Conservation (phyloP, 139 green algal species). For the Tetraselmis striata region DNA sequence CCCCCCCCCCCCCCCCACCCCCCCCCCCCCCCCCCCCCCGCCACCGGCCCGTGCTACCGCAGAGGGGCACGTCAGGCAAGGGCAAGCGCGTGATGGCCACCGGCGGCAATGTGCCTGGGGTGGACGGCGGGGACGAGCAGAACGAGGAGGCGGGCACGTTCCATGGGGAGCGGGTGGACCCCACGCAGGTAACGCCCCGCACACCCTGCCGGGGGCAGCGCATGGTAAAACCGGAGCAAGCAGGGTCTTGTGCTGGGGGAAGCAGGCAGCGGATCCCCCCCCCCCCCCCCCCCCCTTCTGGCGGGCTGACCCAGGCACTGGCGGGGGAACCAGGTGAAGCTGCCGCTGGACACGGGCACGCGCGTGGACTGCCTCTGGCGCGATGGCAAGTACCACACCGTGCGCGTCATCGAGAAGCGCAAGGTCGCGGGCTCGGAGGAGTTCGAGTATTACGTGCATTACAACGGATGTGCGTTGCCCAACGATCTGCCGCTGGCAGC, state of each 20-base stretch:
- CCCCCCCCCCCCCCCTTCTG: too few relatives aligned
- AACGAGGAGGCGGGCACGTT: not conserved
- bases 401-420: conserved; percentile 80
- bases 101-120: conserved; percentile 1
- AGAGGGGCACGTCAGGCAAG: conserved; percentile 14
- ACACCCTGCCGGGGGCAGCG: too few relatives aligned
- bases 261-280: too few relatives aligned
- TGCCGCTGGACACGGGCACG: conserved; percentile 79
- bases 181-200: not conserved
- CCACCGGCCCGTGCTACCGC: not conserved
- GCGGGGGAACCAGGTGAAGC: conserved; percentile 54
- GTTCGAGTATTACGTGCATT: conserved; percentile 98
- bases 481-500: too few relatives aligned
- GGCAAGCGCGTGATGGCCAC: conserved; percentile 28
- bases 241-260: too few relatives aligned
- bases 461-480: conserved; percentile 61
- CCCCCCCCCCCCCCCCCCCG: too few relatives aligned
- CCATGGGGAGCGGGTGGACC: not conserved
- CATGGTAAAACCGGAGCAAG: too few relatives aligned
- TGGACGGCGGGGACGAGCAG: not conserved
- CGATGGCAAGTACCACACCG: conserved; percentile 66
- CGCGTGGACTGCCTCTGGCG: conserved; percentile 70
- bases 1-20: too few relatives aligned
- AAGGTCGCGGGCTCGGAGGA: conserved; percentile 21
- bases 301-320: too few relatives aligned